A percentile compares a stretch with the other conserved stretches of the same genome.
Evolutionary conservation across 2,329 filamentous ascomycete genomes (phyloP).

Genomic region (Cercospora sp.): DNA sequence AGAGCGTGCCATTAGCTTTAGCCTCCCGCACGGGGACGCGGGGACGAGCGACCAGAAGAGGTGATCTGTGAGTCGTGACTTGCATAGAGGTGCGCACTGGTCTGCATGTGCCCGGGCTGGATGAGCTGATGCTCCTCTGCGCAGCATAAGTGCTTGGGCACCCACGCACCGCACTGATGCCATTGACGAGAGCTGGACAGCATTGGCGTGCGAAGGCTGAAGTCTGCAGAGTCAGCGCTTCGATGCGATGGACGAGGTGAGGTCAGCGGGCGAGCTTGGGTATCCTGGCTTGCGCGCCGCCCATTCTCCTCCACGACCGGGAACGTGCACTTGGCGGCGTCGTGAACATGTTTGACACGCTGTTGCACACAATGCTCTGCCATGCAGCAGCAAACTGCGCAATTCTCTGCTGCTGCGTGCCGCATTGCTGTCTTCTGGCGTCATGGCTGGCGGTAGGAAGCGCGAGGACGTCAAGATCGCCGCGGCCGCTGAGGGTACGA

Average conservation of each 20-base stretch:
- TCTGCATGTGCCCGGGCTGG: neutral
- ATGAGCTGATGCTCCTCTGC: slow-evolving; percentile 1
- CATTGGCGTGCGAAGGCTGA: slow-evolving; percentile 10
- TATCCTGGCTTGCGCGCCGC: neutral
- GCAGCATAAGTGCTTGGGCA: slow-evolving; percentile 2
- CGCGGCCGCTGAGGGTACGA: slow-evolving; percentile 6
- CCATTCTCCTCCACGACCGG: neutral
- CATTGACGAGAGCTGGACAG: slow-evolving; percentile 3
- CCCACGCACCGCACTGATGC: slow-evolving; percentile 9
- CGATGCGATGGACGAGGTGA: slow-evolving; percentile 13
- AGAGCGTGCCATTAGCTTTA: slow-evolving; percentile 1
- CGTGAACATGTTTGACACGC: neutral
- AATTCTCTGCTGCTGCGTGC: neutral
- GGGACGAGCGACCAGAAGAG: neutral
- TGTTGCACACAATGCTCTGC: neutral
- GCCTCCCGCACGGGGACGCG: slow-evolving; percentile 23
- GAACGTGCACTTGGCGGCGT: neutral
- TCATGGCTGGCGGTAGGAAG: slow-evolving; percentile 12
- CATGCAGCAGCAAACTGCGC: neutral
- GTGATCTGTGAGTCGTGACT: slow-evolving; percentile 13
- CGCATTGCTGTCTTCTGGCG: neutral
- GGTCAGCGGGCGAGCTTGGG: slow-evolving; percentile 1
- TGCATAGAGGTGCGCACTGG: slow-evolving; percentile 3
- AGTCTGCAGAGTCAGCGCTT: slow-evolving; percentile 23
- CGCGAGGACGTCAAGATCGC: slow-evolving; percentile 16